Evolutionary conservation across 345 rosid genomes (phyloP), one percentile per base, ranked within the genome.

Genomic region (Laguncularia racemosa): DNA sequence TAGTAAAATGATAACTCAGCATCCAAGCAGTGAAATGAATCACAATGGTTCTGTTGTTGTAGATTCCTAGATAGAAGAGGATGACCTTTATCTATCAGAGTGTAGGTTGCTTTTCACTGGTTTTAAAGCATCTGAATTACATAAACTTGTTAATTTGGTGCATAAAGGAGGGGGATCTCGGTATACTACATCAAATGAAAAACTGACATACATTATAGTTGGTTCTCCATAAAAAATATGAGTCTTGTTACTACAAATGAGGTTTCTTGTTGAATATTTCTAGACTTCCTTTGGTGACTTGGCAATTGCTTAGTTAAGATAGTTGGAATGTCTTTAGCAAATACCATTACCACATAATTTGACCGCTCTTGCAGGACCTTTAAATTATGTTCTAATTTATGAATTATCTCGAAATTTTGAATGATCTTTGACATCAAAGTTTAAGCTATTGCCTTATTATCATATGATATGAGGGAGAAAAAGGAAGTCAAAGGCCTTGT

Each of bases 91-190:
- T 81, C 75, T 93, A 77, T 89, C 97, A 55, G 96, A 87, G 45
- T 89, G 97, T 68, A 76, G 78, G 66, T 75, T 93, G 72, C 70
- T 76, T 40, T 76, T 93, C 46, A 71, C 82, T 69, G 97, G 97
- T n/a, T 87, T 89, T 82, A 87, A 80, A 81, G 81, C 85, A 73
- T 74, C 77, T 74, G 95, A 79, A 71, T 67, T 87, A 82, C 90
- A 88, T 57, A 87, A 77, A 71, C 78, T 85, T 66, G 85, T 89
- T 60, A 77, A 73, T 74, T 76, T 89, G 77, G 79, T 81, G 68
- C 83, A 86, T 9, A 72, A 65, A 78, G 95, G 97, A 64, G 99
- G 96, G 68, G 97, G 83, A 50, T 89, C 97, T 12, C 86, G 92
- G 56, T 87, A 79, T 76, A 63, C 80, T 62, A 67, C 73, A 19